phyloP scores from a whole-genome alignment of 768 basidiomycete species.

The Cyathus striatus region DNA sequence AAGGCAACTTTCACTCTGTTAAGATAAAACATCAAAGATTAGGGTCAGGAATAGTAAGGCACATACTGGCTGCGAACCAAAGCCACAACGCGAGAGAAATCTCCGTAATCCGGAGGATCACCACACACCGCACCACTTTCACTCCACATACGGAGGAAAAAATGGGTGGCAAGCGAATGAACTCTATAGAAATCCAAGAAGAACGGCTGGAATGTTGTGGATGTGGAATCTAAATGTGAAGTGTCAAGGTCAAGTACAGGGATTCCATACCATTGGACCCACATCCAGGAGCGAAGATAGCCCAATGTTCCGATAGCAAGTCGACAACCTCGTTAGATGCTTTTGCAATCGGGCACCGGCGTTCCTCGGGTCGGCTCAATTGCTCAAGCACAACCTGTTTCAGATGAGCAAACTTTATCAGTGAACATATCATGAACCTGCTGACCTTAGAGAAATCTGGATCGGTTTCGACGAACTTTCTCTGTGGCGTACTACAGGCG shows the following conservation, averaged over 20 bases:
- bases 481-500: too few species aligned
- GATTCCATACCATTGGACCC: conserved; percentile 16
- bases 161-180: conserved; percentile 74
- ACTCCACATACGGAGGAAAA: conserved; percentile 91
- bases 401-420: conserved; percentile 8
- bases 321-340: conserved; percentile 86
- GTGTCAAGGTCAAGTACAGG: too few species aligned
- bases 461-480: conserved; percentile 62
- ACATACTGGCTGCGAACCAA: conserved; percentile 83
- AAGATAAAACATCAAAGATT: conserved; percentile 5
- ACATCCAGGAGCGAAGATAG: conserved; percentile 84
- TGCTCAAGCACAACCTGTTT: conserved; percentile 76
- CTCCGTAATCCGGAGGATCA: conserved; percentile 18
- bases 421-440: neutral
- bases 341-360: conserved; percentile 77
- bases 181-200: conserved; percentile 81
- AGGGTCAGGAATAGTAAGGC: neutral
- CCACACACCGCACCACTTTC: conserved; percentile 74
- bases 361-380: conserved; percentile 62
- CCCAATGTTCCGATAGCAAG: conserved; percentile 80
- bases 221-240: conserved; percentile 56
- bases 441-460: conserved; percentile 73
- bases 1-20: conserved; percentile 73
- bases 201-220: conserved; percentile 81
- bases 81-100: conserved; percentile 75